Percentiles rank a stretch among this genome's conserved stretches.
Evolutionary conservation across 2,329 filamentous ascomycete genomes (phyloP).

Genomic region (Akanthomyces muscarius): DNA sequence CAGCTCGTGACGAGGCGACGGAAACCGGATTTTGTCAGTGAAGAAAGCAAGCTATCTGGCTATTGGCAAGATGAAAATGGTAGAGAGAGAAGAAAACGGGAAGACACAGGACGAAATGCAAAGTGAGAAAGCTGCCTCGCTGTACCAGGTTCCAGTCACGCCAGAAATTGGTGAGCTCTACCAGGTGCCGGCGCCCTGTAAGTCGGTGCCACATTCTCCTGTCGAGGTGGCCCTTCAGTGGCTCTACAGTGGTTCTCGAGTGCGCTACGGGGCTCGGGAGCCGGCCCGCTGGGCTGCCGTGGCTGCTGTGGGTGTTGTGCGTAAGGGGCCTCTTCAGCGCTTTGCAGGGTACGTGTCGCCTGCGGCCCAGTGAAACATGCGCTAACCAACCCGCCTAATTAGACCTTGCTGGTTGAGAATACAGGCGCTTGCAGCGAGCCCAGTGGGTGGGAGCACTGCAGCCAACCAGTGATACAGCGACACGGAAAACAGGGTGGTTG

Average conservation of each 20-base stretch:
- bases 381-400: neutral
- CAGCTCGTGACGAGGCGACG: neutral
- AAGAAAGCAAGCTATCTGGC: slow-evolving; percentile 1
- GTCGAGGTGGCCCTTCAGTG: neutral
- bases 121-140: slow-evolving; percentile 18
- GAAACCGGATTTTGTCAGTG: neutral
- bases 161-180: slow-evolving; percentile 5
- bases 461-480: neutral
- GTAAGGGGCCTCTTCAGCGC: neutral
- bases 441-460: neutral
- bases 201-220: neutral
- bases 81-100: slow-evolving; percentile 13
- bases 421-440: neutral
- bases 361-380: slow-evolving; percentile 4
- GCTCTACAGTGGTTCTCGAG: neutral
- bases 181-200: slow-evolving; percentile 2
- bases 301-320: neutral
- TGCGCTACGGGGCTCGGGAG: slow-evolving; percentile 5
- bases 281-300: slow-evolving; percentile 8
- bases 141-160: slow-evolving; percentile 11
- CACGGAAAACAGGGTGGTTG: slow-evolving; percentile 8
- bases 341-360: neutral
- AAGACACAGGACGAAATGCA: slow-evolving; percentile 9
- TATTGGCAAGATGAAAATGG: slow-evolving; percentile 7
- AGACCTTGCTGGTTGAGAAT: neutral